Percentiles rank a stretch among this genome's conserved stretches.
These are phyloP conservation scores for Ascocoryne sarcoides DNA, from an alignment of 2,329 filamentous ascomycete species.

Conservation along the genomic window DNA sequence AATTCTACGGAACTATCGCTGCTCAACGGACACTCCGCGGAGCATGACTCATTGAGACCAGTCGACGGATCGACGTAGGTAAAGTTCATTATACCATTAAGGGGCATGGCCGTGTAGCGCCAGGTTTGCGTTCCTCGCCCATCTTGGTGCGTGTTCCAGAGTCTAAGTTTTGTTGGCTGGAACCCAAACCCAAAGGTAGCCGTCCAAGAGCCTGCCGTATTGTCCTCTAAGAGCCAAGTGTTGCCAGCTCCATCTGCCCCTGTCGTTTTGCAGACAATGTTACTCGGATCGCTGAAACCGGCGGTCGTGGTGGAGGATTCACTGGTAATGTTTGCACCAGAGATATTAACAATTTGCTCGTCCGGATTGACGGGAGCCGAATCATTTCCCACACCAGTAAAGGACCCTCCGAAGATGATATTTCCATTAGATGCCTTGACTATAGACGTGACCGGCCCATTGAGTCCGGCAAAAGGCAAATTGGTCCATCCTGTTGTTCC, in stretches of 20 bases:
- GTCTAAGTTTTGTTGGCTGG: conserved; percentile 72
- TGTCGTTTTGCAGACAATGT: conserved; percentile 71
- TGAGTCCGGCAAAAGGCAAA: conserved; percentile 87
- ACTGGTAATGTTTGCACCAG: conserved; percentile 64
- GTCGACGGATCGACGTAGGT: conserved; percentile 74
- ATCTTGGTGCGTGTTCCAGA: conserved; percentile 80
- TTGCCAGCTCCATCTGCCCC: conserved; percentile 60
- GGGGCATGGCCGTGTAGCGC: conserved; percentile 74
- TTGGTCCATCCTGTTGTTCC: conserved; percentile 62
- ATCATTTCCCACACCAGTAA: conserved; percentile 79
- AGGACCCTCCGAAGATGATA: conserved; percentile 85
- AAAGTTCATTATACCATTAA: conserved; percentile 92
- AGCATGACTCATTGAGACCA: conserved; percentile 62
- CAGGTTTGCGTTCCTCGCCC: conserved; percentile 84
- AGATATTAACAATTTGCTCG: conserved; percentile 75
- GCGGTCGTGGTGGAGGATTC: conserved; percentile 50
- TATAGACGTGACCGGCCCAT: conserved; percentile 83
- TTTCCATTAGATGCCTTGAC: conserved; percentile 70
- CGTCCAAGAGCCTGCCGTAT: conserved; percentile 70
- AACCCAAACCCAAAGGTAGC: conserved; percentile 79
- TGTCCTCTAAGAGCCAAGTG: conserved; percentile 75
- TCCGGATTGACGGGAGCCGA: conserved; percentile 55
- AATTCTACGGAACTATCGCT: conserved; percentile 55
- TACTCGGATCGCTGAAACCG: conserved; percentile 67
- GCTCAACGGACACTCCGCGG: conserved; percentile 76